phyloP scores from a whole-genome alignment of 2,329 filamentous ascomycete genomes.

The Colletotrichum trifolii region DNA sequence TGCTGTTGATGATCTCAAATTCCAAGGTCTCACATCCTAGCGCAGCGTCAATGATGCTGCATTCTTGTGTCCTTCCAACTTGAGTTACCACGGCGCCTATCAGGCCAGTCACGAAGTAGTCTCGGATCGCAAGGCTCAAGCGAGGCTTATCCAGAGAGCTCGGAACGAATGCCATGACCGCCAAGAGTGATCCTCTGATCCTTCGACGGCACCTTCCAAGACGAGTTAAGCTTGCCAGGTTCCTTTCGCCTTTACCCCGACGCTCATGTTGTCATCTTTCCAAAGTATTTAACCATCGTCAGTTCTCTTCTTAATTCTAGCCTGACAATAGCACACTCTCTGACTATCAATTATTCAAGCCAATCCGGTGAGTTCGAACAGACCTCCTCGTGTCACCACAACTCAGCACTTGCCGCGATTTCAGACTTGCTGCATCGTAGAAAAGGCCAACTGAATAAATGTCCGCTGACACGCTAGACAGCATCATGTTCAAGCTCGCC shows the following conservation, averaged over 20 bases:
- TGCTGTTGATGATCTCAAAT: too few species aligned
- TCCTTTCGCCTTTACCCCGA: background rate
- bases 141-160: too few species aligned
- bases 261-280: background rate
- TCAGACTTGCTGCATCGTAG: background rate
- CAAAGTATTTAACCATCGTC: background rate
- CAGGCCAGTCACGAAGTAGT: too few species aligned
- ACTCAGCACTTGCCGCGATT: background rate
- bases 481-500: slow-evolving; percentile 1
- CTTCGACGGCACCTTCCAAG: slow-evolving; percentile 30
- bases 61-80: too few species aligned
- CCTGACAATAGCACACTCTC: background rate
- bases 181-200: slow-evolving; percentile 24
- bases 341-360: background rate
- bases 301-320: background rate
- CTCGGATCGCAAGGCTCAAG: too few species aligned
- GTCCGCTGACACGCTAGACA: background rate
- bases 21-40: too few species aligned
- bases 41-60: too few species aligned
- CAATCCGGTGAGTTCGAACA: background rate
- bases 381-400: background rate
- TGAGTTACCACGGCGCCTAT: too few species aligned
- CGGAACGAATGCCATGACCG: background rate
- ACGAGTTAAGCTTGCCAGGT: slow-evolving; percentile 13
- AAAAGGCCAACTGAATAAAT: background rate